A percentile compares a stretch with the other conserved stretches of the same genome.
Conservation (phyloP, 345 rosid genomes). For the Brassica napus region DNA sequence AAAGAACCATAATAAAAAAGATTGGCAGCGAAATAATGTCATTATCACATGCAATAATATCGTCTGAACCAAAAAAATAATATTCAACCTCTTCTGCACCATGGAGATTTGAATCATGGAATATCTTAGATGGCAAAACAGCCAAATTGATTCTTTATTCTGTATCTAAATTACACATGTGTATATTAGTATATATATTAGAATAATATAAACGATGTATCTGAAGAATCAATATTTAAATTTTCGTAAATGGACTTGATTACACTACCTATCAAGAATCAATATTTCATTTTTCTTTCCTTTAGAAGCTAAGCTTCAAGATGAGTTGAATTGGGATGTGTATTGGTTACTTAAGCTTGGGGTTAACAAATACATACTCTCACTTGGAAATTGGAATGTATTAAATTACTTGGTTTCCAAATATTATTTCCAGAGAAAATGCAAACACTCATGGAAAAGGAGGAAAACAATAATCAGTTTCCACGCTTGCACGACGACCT, state of each 20-base stretch:
- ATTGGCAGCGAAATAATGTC: constrained; percentile 17
- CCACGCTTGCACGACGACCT: constrained; percentile 21
- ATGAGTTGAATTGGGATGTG: too few relatives aligned
- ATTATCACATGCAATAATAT: constrained; percentile 37
- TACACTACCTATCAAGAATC: background rate
- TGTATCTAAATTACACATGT: background rate
- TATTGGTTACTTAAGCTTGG: too few relatives aligned
- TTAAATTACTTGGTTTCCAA: too few relatives aligned
- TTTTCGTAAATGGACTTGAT: background rate
- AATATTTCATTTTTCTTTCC: too few relatives aligned
- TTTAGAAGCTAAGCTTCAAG: background rate
- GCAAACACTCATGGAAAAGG: background rate
- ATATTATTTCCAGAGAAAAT: too few relatives aligned
- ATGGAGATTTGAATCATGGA: constrained; percentile 1
- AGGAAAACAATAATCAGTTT: background rate
- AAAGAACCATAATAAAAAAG: background rate
- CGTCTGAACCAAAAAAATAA: constrained; percentile 9
- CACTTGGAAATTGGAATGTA: too few relatives aligned
- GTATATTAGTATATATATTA: background rate
- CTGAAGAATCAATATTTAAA: too few relatives aligned
- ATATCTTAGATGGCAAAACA: constrained; percentile 10
- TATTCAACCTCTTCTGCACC: constrained; percentile 29
- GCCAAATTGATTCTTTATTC: background rate
- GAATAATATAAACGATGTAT: too few relatives aligned
- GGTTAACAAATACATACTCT: too few relatives aligned